Evolutionary conservation across 2,329 filamentous ascomycete genomes (phyloP).

Genomic region (Aspergillus versicolor): DNA sequence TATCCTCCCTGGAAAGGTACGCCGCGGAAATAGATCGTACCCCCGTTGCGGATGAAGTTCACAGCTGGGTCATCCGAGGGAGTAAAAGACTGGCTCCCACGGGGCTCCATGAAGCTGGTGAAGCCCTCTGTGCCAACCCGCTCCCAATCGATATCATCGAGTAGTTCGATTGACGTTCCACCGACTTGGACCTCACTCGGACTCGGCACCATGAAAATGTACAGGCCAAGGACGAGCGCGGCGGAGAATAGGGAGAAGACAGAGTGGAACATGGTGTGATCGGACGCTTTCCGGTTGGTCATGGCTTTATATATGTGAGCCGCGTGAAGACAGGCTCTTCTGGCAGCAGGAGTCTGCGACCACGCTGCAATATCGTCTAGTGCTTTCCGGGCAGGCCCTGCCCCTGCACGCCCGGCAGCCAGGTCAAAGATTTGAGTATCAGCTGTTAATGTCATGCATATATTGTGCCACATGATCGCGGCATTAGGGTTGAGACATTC

Average conservation of each 20-base stretch:
- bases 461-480: slow-evolving; percentile 53
- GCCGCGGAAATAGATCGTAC: slow-evolving; percentile 49
- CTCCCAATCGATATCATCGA: slow-evolving; percentile 53
- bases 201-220: slow-evolving; percentile 49
- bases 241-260: slow-evolving; percentile 52
- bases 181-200: slow-evolving; percentile 24
- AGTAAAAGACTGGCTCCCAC: slow-evolving; percentile 26
- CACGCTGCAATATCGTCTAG: slow-evolving; percentile 52
- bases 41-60: slow-evolving; percentile 51
- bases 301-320: slow-evolving; percentile 54
- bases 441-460: slow-evolving; percentile 53
- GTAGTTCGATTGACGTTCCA: slow-evolving; percentile 41
- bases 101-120: slow-evolving; percentile 38
- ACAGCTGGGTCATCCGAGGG: slow-evolving; percentile 34
- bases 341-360: slow-evolving; percentile 51
- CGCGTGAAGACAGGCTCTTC: slow-evolving; percentile 53
- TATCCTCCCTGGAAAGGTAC: slow-evolving; percentile 51
- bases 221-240: slow-evolving; percentile 52
- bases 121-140: slow-evolving; percentile 48
- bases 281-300: slow-evolving; percentile 52
- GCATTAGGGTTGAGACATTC: slow-evolving; percentile 50
- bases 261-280: slow-evolving; percentile 53
- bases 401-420: slow-evolving; percentile 51
- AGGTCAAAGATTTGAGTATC: slow-evolving; percentile 55
- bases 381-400: slow-evolving; percentile 47